Evolutionary conservation across 129 eudicot species (phyloP), one percentile per base, ranked within the genome.

Genomic region (Calendula officinalis): DNA sequence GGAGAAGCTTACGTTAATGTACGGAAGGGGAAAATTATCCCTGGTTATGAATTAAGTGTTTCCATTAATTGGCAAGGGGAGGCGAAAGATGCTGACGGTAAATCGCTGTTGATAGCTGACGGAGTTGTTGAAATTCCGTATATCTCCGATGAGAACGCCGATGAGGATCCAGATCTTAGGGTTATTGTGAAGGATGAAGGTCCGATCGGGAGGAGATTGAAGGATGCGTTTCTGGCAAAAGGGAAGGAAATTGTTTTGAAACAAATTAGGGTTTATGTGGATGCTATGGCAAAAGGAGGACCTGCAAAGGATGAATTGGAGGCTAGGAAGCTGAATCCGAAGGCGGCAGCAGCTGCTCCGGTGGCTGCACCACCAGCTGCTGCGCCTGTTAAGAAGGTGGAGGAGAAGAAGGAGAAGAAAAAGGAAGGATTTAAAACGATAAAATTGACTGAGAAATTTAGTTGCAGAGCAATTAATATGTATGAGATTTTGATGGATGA

Each of bases 401-500:
- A 49, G 65, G 78, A 60, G 78, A 60, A 60, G 61, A 80, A 48
- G 77, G 67, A 60, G 63, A 71, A 77, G 76, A 77, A 57, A 66
- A 92, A 64, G 16, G 94, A 88, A 60, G 99, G 96, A 80, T 85
- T 85, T 68, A 92, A 85, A 87, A 88, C 81, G 36, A 88, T 92
- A 32, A 92, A 78, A 39, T 16, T 92, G 85, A 88, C 59, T 0
- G 99, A 92, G 75, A 92, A 83, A 82, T 92, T 88, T 55, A 88
- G 95, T 37, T 88, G 96, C 78, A 78, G 96, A 72, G 96, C 92
- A 5, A 71, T 14, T 63, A 86, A 92, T 77, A 57, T 92, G 89
- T 92, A 54, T 65, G 96, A 92, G 80, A 92, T 92, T 17, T 72
- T 92, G 83, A 92, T 92, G 96, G 98, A 92, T 92, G 99, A 92